Conservation (phyloP, 2,329 filamentous ascomycete species). For the Aspergillus ruber region DNA sequence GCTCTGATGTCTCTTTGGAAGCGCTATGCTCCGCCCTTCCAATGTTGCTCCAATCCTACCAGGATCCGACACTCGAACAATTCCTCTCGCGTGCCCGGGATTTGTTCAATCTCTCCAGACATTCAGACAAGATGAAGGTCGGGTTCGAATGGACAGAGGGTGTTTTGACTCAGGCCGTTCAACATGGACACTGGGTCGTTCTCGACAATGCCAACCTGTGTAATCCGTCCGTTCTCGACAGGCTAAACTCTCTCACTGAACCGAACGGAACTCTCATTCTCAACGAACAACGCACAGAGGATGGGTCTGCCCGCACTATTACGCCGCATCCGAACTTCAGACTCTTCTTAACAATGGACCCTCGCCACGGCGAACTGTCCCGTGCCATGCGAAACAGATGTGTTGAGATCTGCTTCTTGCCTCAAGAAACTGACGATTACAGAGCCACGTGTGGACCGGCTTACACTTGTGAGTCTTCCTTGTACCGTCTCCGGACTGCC, state of each 20-base stretch:
- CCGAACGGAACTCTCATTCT: slow-evolving; percentile 81
- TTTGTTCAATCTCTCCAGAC: slow-evolving; percentile 49
- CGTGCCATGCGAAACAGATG: slow-evolving; percentile 94
- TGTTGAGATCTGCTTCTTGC: slow-evolving; percentile 74
- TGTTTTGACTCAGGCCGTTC: slow-evolving; percentile 77
- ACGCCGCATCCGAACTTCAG: slow-evolving; percentile 80
- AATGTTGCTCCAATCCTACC: slow-evolving; percentile 35
- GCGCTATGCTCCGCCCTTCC: slow-evolving; percentile 24
- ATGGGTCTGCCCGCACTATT: slow-evolving; percentile 74
- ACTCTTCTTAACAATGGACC: slow-evolving; percentile 89
- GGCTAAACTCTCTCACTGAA: slow-evolving; percentile 89
- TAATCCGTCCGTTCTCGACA: slow-evolving; percentile 86
- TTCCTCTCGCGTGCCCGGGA: slow-evolving; percentile 45
- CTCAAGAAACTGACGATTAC: slow-evolving; percentile 24
- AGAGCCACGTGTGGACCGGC: slow-evolving; percentile 18
- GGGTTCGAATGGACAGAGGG: slow-evolving; percentile 97
- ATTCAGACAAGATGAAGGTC: slow-evolving; percentile 58
- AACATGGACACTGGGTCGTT: slow-evolving; percentile 84
- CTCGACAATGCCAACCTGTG: slow-evolving; percentile 97
- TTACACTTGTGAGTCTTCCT: slow-evolving; percentile 33
- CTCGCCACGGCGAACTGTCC: slow-evolving; percentile 85
- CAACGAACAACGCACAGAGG: slow-evolving; percentile 81
- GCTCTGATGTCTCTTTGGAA: slow-evolving; percentile 23
- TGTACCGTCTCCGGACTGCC: slow-evolving; percentile 34
- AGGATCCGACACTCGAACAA: slow-evolving; percentile 42